These are phyloP conservation scores for Xylaria sp. DNA, from an alignment of 2,329 filamentous ascomycete genomes.

Conservation along the genomic window DNA sequence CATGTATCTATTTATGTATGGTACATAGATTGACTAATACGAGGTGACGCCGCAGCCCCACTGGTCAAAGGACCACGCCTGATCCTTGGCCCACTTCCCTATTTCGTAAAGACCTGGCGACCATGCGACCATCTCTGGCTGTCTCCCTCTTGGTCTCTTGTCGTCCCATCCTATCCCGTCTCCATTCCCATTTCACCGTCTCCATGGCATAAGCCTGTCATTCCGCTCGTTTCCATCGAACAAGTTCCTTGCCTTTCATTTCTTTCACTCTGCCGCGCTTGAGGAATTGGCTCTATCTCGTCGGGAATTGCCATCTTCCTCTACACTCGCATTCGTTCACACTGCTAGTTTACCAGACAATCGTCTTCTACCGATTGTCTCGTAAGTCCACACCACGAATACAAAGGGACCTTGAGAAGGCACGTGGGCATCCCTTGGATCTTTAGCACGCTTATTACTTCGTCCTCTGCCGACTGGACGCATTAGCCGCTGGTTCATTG, in stretches of 20 bases:
- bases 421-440: slow-evolving; percentile 16
- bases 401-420: slow-evolving; percentile 9
- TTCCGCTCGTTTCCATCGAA: slow-evolving; percentile 36
- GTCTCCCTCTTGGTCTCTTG: slow-evolving; percentile 23
- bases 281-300: neutral
- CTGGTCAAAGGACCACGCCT: slow-evolving; percentile 33
- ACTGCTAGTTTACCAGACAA: slow-evolving; percentile 8
- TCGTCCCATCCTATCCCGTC: slow-evolving; percentile 33
- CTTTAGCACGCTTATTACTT: slow-evolving; percentile 1
- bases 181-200: slow-evolving; percentile 13
- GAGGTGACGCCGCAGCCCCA: slow-evolving; percentile 28
- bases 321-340: slow-evolving; percentile 4
- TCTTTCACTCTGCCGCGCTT: slow-evolving; percentile 6
- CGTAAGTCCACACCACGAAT: slow-evolving; percentile 1
- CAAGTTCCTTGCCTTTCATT: slow-evolving; percentile 24
- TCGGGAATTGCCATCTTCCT: neutral
- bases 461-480: neutral
- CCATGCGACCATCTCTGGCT: slow-evolving; percentile 18
- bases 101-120: slow-evolving; percentile 24
- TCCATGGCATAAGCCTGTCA: slow-evolving; percentile 34
- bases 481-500: neutral
- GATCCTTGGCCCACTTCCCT: slow-evolving; percentile 31
- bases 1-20: too few relatives aligned
- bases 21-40: slow-evolving; percentile 14
- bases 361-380: neutral